Percentiles rank a stretch among this genome's conserved stretches.
Conservation (phyloP, 2,329 filamentous ascomycete genomes). For the Monosporascus sp. region DNA sequence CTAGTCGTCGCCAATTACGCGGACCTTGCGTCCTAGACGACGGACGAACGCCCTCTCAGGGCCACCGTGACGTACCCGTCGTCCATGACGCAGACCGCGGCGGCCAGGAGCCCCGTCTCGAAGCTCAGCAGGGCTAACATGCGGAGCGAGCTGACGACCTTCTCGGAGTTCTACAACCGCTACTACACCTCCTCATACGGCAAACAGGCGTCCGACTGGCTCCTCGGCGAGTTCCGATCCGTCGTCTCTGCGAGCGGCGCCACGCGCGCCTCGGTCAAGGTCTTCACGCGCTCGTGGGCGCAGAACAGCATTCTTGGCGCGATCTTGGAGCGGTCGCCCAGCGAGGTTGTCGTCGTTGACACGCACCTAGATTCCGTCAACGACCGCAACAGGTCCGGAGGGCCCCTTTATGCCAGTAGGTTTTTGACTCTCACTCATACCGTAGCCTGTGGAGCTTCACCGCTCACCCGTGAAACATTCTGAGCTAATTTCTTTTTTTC, state of each 20-base stretch:
- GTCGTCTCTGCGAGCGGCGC: slow-evolving; percentile 59
- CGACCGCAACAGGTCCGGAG: slow-evolving; percentile 63
- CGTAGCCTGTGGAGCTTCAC: neutral
- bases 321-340: slow-evolving; percentile 65
- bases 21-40: slow-evolving; percentile 43
- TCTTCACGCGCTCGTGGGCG: slow-evolving; percentile 66
- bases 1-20: slow-evolving; percentile 62
- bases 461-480: neutral
- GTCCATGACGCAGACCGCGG: slow-evolving; percentile 50
- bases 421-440: neutral
- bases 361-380: slow-evolving; percentile 81
- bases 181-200: slow-evolving; percentile 64
- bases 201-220: slow-evolving; percentile 68
- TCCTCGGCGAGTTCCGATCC: slow-evolving; percentile 59
- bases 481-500: neutral
- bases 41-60: slow-evolving; percentile 27
- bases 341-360: slow-evolving; percentile 72
- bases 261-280: slow-evolving; percentile 52
- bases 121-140: slow-evolving; percentile 61
- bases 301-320: slow-evolving; percentile 78
- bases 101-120: slow-evolving; percentile 52
- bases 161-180: slow-evolving; percentile 61
- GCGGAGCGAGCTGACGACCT: slow-evolving; percentile 58
- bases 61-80: slow-evolving; percentile 49
- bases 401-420: slow-evolving; percentile 58